phyloP scores from a whole-genome alignment of 495 filamentous ascomycete species.

The Choiromyces venosus region DNA sequence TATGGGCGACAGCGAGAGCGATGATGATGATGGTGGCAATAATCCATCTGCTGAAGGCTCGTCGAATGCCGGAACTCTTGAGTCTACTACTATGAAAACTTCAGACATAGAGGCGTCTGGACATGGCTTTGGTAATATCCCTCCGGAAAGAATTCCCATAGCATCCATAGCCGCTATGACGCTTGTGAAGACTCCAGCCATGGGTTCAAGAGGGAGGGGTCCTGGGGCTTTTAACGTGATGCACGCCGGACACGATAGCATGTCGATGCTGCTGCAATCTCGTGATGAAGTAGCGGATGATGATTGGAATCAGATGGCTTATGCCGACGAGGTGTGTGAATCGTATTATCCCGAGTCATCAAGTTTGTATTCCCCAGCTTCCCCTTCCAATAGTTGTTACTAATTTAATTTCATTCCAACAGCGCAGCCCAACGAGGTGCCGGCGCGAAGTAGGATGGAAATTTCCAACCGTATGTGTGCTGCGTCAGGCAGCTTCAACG shows the following conservation, averaged over 20 bases:
- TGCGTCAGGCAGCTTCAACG: too few relatives aligned
- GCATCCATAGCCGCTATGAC: background rate
- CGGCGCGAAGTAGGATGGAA: too few relatives aligned
- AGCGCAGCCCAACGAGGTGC: too few relatives aligned
- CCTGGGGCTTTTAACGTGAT: background rate
- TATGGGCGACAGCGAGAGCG: background rate
- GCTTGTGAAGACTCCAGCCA: background rate
- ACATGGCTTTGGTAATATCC: background rate
- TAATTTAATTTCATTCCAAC: too few relatives aligned
- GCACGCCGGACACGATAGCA: background rate
- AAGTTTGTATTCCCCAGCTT: too few relatives aligned
- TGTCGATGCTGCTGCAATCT: background rate
- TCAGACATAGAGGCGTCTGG: background rate
- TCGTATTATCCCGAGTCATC: too few relatives aligned
- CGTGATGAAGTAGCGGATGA: background rate
- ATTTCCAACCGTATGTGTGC: too few relatives aligned
- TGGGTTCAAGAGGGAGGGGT: background rate
- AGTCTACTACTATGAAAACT: background rate
- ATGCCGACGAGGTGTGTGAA: too few relatives aligned
- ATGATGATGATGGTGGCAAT: background rate
- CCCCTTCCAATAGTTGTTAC: too few relatives aligned
- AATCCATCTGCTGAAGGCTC: background rate
- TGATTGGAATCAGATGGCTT: background rate
- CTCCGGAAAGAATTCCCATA: background rate
- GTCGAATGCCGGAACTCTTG: background rate